These are phyloP conservation scores for Sporothrix curviconia DNA, from an alignment of 2,329 filamentous ascomycete genomes.

Conservation along the genomic window DNA sequence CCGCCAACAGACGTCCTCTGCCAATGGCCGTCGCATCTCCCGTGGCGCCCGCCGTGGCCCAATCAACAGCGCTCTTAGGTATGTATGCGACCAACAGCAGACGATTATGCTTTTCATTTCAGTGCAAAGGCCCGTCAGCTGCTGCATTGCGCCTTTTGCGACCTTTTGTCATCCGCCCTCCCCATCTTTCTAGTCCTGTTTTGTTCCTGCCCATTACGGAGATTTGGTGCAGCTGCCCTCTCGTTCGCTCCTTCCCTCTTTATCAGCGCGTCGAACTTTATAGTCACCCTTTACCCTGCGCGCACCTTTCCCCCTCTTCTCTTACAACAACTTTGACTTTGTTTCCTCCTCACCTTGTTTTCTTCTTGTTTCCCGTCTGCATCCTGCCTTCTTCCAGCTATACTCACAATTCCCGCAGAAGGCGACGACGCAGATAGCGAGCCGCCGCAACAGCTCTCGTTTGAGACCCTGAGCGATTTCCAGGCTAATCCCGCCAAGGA, in stretches of 20 bases:
- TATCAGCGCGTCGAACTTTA: neutral
- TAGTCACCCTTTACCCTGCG: neutral
- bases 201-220: neutral
- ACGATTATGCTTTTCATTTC: too few species aligned
- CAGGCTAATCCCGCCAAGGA: constrained; percentile 7
- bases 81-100: too few species aligned
- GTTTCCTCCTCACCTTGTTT: neutral
- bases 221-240: neutral
- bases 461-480: neutral
- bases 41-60: constrained; percentile 26
- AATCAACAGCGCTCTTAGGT: constrained; percentile 26
- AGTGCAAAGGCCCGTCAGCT: neutral
- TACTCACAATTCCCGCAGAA: constrained; percentile 11
- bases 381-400: neutral
- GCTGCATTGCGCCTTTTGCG: constrained; percentile 6
- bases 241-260: neutral
- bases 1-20: neutral
- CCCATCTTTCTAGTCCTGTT: neutral
- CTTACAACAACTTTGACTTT: neutral
- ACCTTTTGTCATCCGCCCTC: neutral
- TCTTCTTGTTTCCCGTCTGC: neutral
- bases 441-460: constrained; percentile 10
- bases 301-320: neutral
- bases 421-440: constrained; percentile 17
- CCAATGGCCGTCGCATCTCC: constrained; percentile 27